phyloP scores from a whole-genome alignment of 495 filamentous ascomycete genomes.

The Hyphodiscus hymeniophilus region DNA sequence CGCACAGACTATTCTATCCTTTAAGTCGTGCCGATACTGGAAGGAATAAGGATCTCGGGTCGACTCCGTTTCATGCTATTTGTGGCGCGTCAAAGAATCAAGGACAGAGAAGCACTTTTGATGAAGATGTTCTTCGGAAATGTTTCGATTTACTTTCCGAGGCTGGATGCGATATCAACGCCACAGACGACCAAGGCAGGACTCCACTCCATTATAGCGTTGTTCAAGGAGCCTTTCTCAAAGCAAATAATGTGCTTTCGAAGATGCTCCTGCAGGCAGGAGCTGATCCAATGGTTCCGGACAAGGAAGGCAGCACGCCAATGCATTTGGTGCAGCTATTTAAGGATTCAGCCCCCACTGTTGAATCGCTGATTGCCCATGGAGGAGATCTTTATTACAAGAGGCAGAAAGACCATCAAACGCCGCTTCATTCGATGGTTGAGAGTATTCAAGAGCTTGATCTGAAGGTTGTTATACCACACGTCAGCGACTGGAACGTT shows the following conservation, averaged over 20 bases:
- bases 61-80: no score
- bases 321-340: conserved; percentile 3
- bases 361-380: conserved; percentile 9
- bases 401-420: conserved; percentile 1
- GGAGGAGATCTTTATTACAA: conserved; percentile 9
- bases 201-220: no score
- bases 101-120: no score
- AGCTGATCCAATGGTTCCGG: conserved; percentile 19
- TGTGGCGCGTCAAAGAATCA: no score
- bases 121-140: no score
- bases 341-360: not conserved
- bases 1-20: no score
- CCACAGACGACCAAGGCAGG: no score
- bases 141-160: no score
- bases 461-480: not conserved
- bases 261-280: conserved; percentile 24
- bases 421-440: conserved; percentile 12
- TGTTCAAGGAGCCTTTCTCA: not conserved
- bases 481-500: conserved; percentile 7
- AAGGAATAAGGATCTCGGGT: no score
- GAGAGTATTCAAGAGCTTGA: not conserved
- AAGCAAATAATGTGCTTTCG: conserved; percentile 5
- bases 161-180: no score
- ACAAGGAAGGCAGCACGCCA: conserved; percentile 13
- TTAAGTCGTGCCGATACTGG: no score